These are phyloP conservation scores for Diaporthe vaccinii DNA, from an alignment of 2,329 filamentous ascomycete genomes.

Conservation along the genomic window DNA sequence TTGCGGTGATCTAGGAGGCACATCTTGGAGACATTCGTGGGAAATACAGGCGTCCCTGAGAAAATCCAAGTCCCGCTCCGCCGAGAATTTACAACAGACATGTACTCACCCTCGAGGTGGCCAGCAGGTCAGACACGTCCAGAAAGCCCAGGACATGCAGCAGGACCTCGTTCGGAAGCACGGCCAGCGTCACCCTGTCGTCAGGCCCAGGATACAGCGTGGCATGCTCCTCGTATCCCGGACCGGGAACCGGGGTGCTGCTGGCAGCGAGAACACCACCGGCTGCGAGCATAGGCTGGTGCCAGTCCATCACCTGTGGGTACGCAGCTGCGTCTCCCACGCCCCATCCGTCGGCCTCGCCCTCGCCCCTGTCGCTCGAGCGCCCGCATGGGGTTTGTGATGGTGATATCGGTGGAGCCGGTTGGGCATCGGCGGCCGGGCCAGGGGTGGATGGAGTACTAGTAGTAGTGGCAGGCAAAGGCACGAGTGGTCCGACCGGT, in stretches of 20 bases:
- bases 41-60: background rate
- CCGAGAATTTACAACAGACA: conserved; percentile 46
- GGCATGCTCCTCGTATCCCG: background rate
- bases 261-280: background rate
- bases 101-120: conserved; percentile 65
- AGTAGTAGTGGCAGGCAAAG: background rate
- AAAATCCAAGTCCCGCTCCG: background rate
- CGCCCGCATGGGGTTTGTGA: conserved; percentile 36
- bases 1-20: too few relatives aligned
- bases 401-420: conserved; percentile 39
- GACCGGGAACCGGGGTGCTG: background rate
- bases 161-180: conserved; percentile 69
- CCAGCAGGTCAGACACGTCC: conserved; percentile 69
- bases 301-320: conserved; percentile 11
- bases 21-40: too few relatives aligned
- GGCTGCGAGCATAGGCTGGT: conserved; percentile 16
- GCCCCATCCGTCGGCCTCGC: background rate
- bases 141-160: conserved; percentile 68
- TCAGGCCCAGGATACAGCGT: background rate
- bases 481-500: conserved; percentile 11
- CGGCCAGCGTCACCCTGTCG: conserved; percentile 48
- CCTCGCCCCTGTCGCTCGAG: conserved; percentile 1
- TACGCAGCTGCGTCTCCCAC: conserved; percentile 3
- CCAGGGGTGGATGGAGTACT: conserved; percentile 16
- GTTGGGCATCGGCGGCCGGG: conserved; percentile 44